These are phyloP conservation scores for Petunia hybrid DNA, from an alignment of 305 asterid species.

Conservation along the genomic window DNA sequence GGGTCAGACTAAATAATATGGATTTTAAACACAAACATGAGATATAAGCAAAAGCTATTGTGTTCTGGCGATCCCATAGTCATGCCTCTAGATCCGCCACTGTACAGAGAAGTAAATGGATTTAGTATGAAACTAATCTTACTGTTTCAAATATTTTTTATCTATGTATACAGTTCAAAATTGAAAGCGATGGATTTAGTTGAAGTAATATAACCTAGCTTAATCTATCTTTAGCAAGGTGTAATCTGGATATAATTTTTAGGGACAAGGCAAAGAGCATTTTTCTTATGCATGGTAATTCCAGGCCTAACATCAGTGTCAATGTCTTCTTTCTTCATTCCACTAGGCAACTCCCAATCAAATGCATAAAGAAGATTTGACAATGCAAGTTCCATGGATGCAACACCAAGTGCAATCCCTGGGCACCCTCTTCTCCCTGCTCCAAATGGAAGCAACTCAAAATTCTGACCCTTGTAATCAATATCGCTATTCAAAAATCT, in stretches of 20 bases:
- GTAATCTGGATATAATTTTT: neutral
- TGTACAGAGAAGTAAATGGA: too few species aligned
- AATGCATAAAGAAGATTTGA: conserved; percentile 17
- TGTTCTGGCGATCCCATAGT: too few species aligned
- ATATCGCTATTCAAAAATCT: neutral
- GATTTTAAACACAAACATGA: too few species aligned
- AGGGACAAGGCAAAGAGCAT: conserved; percentile 12
- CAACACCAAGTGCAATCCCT: neutral
- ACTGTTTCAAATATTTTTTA: too few species aligned
- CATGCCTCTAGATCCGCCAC: too few species aligned
- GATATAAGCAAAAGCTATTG: too few species aligned
- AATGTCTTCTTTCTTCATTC: conserved; percentile 23
- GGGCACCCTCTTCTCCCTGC: conserved; percentile 21
- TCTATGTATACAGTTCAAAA: too few species aligned
- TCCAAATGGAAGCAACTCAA: conserved; percentile 22
- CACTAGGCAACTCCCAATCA: conserved; percentile 13
- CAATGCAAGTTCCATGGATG: neutral
- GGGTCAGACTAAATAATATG: too few species aligned
- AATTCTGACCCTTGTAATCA: neutral
- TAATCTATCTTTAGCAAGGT: neutral
- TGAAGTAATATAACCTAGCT: too few species aligned
- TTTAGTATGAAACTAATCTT: too few species aligned
- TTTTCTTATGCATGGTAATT: conserved; percentile 23
- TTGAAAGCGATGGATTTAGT: too few species aligned
- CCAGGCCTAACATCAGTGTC: conserved; percentile 17